These are phyloP conservation scores for Anthostomella pinea DNA, from an alignment of 2,329 filamentous ascomycete genomes.

Conservation along the genomic window DNA sequence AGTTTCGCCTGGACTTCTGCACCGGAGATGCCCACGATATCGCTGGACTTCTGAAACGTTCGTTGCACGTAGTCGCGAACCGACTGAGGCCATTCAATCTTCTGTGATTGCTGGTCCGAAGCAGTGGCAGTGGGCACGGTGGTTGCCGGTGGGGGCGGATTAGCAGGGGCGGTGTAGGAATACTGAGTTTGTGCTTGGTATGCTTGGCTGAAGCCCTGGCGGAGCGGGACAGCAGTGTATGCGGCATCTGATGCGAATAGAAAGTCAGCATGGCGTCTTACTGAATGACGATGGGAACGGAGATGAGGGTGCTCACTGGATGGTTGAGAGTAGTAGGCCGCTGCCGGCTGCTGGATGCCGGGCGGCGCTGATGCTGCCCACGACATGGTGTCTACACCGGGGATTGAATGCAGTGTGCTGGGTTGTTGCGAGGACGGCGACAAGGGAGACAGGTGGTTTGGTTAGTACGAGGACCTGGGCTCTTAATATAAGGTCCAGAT, in stretches of 20 bases:
- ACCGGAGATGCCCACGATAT: slow-evolving; percentile 59
- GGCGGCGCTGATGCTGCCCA: slow-evolving; percentile 29
- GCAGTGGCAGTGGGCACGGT: slow-evolving; percentile 28
- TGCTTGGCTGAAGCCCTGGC: slow-evolving; percentile 35
- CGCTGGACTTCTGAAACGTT: slow-evolving; percentile 75
- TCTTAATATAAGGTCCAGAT: not conserved
- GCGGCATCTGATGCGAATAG: slow-evolving; percentile 35
- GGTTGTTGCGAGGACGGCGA: too few species aligned
- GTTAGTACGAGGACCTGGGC: slow-evolving; percentile 18
- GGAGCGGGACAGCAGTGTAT: slow-evolving; percentile 43
- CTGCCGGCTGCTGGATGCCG: slow-evolving; percentile 26
- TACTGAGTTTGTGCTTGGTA: slow-evolving; percentile 31
- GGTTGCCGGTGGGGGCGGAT: slow-evolving; percentile 30
- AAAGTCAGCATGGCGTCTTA: slow-evolving; percentile 26
- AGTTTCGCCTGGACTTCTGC: slow-evolving; percentile 80
- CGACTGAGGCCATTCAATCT: slow-evolving; percentile 76
- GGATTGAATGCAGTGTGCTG: too few species aligned
- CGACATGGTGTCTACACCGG: slow-evolving; percentile 23
- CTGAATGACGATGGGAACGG: not conserved
- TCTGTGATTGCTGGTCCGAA: slow-evolving; percentile 44
- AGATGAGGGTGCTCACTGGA: slow-evolving; percentile 21
- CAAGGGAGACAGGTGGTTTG: too few species aligned
- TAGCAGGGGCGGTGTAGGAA: slow-evolving; percentile 32
- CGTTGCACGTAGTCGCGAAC: slow-evolving; percentile 87
- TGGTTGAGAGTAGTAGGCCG: slow-evolving; percentile 25